Evolutionary conservation across 306 rosid genomes (phyloP), one percentile per base, ranked within the genome.

Genomic region (Pyrus communis): DNA sequence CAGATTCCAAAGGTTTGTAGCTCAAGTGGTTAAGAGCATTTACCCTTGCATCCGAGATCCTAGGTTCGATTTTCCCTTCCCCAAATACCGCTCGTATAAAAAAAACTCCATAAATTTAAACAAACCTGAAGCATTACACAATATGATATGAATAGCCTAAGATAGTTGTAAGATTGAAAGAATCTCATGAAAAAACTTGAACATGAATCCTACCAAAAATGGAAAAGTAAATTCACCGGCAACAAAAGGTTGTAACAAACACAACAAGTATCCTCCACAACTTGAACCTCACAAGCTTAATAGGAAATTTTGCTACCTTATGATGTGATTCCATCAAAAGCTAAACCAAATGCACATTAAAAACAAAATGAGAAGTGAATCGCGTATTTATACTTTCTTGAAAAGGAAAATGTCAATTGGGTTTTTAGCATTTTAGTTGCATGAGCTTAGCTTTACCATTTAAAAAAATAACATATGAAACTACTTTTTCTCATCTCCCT

Each of bases 261-360:
- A 25, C 72, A 69, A 51, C 19, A 38, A 80, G 22, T 35, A 58
- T 52, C 13, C 75, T 75, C 66, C 75, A 59, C 30, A 31, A 67
- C 54, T 18, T 74, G 33, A 80, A 14, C 67, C 19, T 54, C 70
- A 15, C n/a, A 74, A 11, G 30, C 65, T 43, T 60, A 22, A 22
- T 18, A 42, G 19, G 46, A 55, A 54, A 46, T n/a, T 57, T 45
- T 45, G 52, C 52, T 45, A 14, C 52, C 13, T 40, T 45, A 4
- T 45, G 14, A 45, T 45, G 52, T 45, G 18, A 13, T 45, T 45
- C 70, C 30, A 66, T 30, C 60, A 42, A 6, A 60, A 33, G 30
- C 63, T 40, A 51, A 31, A 66, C 59, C 23, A 73, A 58, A 42
- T n/a, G 40, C 46, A 60, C 54, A 35, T 9, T 45, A 46, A 65